Evolutionary conservation across 2,329 filamentous ascomycete species (phyloP), one percentile per base, ranked within the genome.

Genomic region (Fusarium begoniae): DNA sequence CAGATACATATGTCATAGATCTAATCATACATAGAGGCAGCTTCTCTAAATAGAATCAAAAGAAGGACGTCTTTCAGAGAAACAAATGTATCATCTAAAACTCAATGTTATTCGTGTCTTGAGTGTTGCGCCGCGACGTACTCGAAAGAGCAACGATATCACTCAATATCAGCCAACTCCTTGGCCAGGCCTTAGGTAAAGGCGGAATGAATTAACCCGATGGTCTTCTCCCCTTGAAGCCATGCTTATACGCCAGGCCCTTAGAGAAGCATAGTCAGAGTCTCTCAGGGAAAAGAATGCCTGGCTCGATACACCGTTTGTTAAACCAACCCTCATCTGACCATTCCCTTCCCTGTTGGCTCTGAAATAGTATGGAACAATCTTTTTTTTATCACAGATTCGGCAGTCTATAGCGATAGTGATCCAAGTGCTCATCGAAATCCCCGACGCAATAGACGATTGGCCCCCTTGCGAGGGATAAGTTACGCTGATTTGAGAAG

Each of bases 371-470:
- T 70, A 68, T 24, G 47, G 68, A 32, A 67, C 55, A 68, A n/a
- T 44, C 28, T 28, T 56, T 59, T 32, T 32, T 32, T 32, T 11
- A 32, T 32, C 40, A 30, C 53, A 35, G 43, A 51, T 45, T 48
- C 48, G 28, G 26, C 45, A 37, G 48, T 54, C 35, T 64, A 60
- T 37, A 30, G 40, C 13, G 51, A 35, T 24, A 44, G 38, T 15
- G 44, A 60, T 17, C 20, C 47, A n/a, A 44, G n/a, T 37, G 28
- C 54, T 22, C 90, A 73, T 91, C 89, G 12, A 83, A 75, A 68
- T 91, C 89, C 76, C 91, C 89, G 11, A 88, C 83, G 69, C 88
- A 91, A 79, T 91, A 91, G 15, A 91, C 81, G 26, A 91, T 78
- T 0, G 89, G 89, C 1, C 89, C 89, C 15, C 88, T 84, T 10